Conservation (phyloP, 1,139 yeast species). For the Ogataea hybrid region DNA sequence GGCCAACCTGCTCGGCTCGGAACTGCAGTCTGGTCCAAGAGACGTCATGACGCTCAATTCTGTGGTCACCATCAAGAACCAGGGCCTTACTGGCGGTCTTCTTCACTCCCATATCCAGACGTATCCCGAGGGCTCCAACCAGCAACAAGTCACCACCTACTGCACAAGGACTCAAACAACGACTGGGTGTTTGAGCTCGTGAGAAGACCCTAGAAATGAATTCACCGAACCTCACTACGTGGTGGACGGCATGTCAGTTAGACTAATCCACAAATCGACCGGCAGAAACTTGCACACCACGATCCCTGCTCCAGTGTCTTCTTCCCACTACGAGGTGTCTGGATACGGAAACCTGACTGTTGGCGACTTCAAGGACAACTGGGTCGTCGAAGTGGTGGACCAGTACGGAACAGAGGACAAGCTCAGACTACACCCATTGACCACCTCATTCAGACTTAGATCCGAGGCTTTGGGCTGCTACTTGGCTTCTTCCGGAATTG, state of each 20-base stretch:
- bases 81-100: constrained; percentile 89
- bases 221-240: constrained; percentile 55
- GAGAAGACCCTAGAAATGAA: constrained; percentile 52
- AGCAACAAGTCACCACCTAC: constrained; percentile 95
- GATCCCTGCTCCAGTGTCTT: constrained; percentile 76
- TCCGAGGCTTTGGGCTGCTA: constrained; percentile 74
- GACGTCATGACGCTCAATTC: constrained; percentile 82
- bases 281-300: constrained; percentile 88
- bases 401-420: constrained; percentile 71
- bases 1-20: constrained; percentile 82
- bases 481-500: constrained; percentile 75
- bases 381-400: constrained; percentile 87
- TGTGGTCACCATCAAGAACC: constrained; percentile 76
- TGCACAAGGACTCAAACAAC: constrained; percentile 88
- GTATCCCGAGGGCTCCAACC: constrained; percentile 92
- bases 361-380: constrained; percentile 92
- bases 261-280: constrained; percentile 77
- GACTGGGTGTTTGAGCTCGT: constrained; percentile 84
- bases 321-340: constrained; percentile 77
- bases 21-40: constrained; percentile 83
- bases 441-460: constrained; percentile 78
- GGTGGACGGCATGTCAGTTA: constrained; percentile 69
- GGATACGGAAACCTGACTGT: constrained; percentile 84
- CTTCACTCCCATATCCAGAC: constrained; percentile 94
- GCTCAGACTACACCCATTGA: constrained; percentile 74